Percentiles rank a stretch among this genome's conserved stretches.
phyloP scores from a whole-genome alignment of 495 filamentous ascomycete genomes.

The Staphylotrichum longicolle region DNA sequence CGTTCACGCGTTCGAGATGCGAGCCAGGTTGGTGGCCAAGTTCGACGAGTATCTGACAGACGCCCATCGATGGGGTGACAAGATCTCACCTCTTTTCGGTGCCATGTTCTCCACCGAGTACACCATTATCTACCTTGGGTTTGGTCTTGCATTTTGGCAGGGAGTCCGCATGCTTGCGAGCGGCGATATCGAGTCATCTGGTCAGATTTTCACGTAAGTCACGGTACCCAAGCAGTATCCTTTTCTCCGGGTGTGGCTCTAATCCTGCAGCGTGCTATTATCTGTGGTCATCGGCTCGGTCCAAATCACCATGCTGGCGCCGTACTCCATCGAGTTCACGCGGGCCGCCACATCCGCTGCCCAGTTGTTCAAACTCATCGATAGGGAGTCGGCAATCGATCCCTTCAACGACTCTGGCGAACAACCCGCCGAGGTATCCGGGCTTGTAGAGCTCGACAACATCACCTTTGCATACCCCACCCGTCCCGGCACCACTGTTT shows the following conservation, averaged over 20 bases:
- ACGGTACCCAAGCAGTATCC: too few relatives aligned
- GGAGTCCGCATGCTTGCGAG: constrained; percentile 72
- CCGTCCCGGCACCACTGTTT: constrained; percentile 74
- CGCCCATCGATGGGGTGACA: constrained; percentile 72
- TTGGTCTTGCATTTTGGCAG: constrained; percentile 90
- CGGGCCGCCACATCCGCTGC: constrained; percentile 76
- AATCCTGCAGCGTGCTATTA: constrained; percentile 57
- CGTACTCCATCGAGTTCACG: constrained; percentile 70
- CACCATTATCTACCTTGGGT: constrained; percentile 76
- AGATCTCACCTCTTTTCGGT: constrained; percentile 62
- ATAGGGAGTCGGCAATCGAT: constrained; percentile 76
- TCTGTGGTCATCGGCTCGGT: constrained; percentile 84
- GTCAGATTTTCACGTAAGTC: constrained; percentile 56
- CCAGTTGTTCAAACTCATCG: constrained; percentile 89
- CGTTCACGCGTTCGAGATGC: constrained; percentile 82
- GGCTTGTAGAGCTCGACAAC: constrained; percentile 73
- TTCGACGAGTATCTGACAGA: constrained; percentile 69
- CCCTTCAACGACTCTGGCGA: constrained; percentile 68
- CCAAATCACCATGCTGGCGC: constrained; percentile 77
- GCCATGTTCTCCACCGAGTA: constrained; percentile 79
- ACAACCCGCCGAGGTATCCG: constrained; percentile 64
- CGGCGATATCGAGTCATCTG: constrained; percentile 53
- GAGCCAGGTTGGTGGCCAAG: constrained; percentile 73
- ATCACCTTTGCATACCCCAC: constrained; percentile 90
- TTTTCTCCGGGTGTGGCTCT: background rate